Evolutionary conservation across 75 land plant genomes (phyloP).

Genomic region (Pinus taeda): DNA sequence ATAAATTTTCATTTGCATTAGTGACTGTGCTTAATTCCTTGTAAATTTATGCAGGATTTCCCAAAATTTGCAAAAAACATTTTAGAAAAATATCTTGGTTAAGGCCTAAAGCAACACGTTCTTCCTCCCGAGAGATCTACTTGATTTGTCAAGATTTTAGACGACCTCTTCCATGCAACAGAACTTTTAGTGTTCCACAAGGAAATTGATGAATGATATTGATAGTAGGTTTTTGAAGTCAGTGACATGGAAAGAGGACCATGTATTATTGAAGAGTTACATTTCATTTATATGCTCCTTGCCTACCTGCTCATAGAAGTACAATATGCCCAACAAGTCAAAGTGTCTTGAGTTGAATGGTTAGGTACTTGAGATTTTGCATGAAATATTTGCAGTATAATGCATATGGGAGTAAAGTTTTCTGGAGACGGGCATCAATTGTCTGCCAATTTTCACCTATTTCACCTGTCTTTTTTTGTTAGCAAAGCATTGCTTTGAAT

Average conservation of each 20-base stretch:
- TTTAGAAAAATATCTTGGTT: constrained; percentile 75
- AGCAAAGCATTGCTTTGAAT: too few species aligned
- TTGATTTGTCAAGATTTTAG: constrained; percentile 67
- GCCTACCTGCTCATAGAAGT: background rate
- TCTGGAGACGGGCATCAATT: too few species aligned
- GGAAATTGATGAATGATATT: background rate
- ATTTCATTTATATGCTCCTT: background rate
- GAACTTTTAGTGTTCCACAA: background rate
- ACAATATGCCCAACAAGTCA: background rate
- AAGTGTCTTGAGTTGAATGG: background rate
- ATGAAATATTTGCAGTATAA: too few species aligned
- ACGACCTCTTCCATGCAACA: background rate
- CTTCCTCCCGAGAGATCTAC: constrained; percentile 89
- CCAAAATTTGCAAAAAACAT: constrained; percentile 59
- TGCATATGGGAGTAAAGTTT: too few species aligned
- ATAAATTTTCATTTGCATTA: background rate
- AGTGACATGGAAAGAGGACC: background rate
- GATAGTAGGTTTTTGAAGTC: background rate
- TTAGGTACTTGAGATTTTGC: too few species aligned
- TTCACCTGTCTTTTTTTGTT: too few species aligned
- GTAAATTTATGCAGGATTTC: constrained; percentile 42
- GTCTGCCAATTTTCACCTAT: too few species aligned
- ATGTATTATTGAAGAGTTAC: background rate
- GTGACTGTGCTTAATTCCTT: background rate
- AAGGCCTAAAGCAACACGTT: constrained; percentile 90